Evolutionary conservation across 2,329 filamentous ascomycete genomes (phyloP).

Genomic region (Pestalotiopsis sp.): DNA sequence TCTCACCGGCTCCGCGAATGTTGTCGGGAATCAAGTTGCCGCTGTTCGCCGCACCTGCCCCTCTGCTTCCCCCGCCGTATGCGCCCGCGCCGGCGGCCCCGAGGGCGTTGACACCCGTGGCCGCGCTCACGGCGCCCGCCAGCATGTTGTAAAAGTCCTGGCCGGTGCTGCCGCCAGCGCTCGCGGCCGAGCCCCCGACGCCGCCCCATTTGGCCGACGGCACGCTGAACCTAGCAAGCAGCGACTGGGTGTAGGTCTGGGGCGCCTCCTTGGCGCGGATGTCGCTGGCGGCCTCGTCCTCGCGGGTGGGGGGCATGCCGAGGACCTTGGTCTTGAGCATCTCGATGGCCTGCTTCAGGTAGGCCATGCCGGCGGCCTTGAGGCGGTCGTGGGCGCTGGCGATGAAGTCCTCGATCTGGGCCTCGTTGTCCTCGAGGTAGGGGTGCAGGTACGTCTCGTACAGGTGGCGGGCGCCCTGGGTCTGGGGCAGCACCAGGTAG

Average conservation of each 20-base stretch:
- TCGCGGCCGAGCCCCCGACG: slow-evolving; percentile 37
- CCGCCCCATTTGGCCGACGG: slow-evolving; percentile 64
- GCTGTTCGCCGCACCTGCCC: slow-evolving; percentile 50
- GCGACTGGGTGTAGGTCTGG: slow-evolving; percentile 71
- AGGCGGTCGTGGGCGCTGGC: slow-evolving; percentile 76
- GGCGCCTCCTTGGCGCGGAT: slow-evolving; percentile 42
- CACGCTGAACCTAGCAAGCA: slow-evolving; percentile 85
- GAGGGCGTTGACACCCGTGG: slow-evolving; percentile 44
- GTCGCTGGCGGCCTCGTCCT: slow-evolving; percentile 33
- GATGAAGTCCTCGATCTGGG: slow-evolving; percentile 88
- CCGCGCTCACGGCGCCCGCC: slow-evolving; percentile 69
- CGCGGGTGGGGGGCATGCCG: slow-evolving; percentile 65
- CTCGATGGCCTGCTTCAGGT: slow-evolving; percentile 71
- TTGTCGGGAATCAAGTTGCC: slow-evolving; percentile 70
- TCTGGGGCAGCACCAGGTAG: slow-evolving; percentile 95
- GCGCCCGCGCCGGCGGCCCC: slow-evolving; percentile 32
- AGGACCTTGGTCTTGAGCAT: slow-evolving; percentile 74
- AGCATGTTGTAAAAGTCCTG: slow-evolving; percentile 78
- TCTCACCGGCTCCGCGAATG: slow-evolving; percentile 63
- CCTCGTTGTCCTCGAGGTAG: slow-evolving; percentile 83
- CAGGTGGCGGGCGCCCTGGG: slow-evolving; percentile 84
- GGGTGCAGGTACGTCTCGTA: slow-evolving; percentile 87
- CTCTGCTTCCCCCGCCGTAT: slow-evolving; percentile 33
- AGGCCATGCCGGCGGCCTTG: slow-evolving; percentile 73
- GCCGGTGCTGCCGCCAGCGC: slow-evolving; percentile 31